Percentiles rank a stretch among this genome's conserved stretches.
These are phyloP conservation scores for Inonotus obliquus DNA, from an alignment of 1,284 basidiomycete genomes.

Conservation along the genomic window DNA sequence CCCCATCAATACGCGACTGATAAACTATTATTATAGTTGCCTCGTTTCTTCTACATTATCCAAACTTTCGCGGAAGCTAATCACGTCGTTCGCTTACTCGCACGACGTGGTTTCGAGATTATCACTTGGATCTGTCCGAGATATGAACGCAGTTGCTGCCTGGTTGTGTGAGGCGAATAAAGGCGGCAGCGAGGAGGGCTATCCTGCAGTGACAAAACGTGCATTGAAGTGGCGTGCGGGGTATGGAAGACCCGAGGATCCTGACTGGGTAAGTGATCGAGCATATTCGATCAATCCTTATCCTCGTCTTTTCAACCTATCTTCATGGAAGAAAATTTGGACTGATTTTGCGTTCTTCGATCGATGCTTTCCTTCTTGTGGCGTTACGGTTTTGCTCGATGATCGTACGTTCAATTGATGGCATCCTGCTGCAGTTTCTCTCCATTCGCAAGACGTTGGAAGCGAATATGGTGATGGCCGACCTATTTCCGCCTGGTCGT, in stretches of 20 bases:
- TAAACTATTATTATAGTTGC: constrained; percentile 37
- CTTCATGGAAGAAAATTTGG: not conserved
- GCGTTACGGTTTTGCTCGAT: not conserved
- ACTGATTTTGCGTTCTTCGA: not conserved
- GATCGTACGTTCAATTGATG: not conserved
- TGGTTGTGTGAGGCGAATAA: constrained; percentile 75
- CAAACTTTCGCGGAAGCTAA: constrained; percentile 50
- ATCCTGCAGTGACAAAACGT: constrained; percentile 53
- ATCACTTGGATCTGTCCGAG: constrained; percentile 72
- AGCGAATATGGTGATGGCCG: constrained; percentile 75
- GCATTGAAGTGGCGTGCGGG: constrained; percentile 58
- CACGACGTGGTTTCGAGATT: constrained; percentile 78
- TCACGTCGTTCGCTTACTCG: constrained; percentile 77
- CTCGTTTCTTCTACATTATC: constrained; percentile 54
- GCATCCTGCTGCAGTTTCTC: constrained; percentile 48
- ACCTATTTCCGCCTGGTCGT: constrained; percentile 75
- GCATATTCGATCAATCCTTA: not conserved
- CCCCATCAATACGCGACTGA: constrained; percentile 14
- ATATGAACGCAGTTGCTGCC: constrained; percentile 67
- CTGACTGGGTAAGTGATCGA: constrained; percentile 54
- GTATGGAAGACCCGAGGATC: constrained; percentile 47
- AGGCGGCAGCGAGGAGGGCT: constrained; percentile 39
- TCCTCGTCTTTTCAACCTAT: constrained; percentile 5
- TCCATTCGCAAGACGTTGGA: constrained; percentile 78
- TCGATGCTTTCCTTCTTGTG: constrained; percentile 67